Conservation (phyloP, 106 monocot species). For the Narthecium ossifragum region DNA sequence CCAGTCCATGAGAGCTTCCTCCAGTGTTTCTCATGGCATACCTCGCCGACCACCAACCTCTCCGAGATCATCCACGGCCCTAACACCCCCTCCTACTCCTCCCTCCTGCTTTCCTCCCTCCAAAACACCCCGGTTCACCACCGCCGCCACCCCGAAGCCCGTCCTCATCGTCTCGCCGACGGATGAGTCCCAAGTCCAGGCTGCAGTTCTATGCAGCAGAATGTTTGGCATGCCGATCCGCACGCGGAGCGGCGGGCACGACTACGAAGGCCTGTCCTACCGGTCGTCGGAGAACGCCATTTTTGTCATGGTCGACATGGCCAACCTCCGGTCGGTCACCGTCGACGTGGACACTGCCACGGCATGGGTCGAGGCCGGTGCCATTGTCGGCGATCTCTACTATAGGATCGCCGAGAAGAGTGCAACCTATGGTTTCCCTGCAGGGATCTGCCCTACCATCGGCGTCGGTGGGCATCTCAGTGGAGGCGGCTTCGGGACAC, state of each 20-base stretch:
- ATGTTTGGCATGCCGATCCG: conserved; percentile 4
- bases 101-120: conserved; percentile 18
- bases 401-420: conserved; percentile 23
- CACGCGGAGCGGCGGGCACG: conserved; percentile 14
- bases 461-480: conserved; percentile 54
- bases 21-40: conserved; percentile 15
- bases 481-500: no score
- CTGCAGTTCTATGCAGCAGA: conserved; percentile 26
- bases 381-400: conserved; percentile 43
- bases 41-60: conserved; percentile 4
- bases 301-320: conserved; percentile 43
- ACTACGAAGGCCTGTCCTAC: conserved; percentile 17
- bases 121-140: conserved; percentile 26
- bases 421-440: conserved; percentile 20
- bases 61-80: conserved; percentile 4
- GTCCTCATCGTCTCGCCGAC: conserved; percentile 28
- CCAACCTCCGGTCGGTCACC: conserved; percentile 17
- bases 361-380: conserved; percentile 37
- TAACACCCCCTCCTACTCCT: conserved; percentile 3
- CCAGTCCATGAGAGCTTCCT: conserved; percentile 23
- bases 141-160: conserved; percentile 12
- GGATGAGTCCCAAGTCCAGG: conserved; percentile 25
- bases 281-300: neutral
- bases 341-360: conserved; percentile 7
- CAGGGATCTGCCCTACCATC: conserved; percentile 34